These are phyloP conservation scores for Olyra latifolia DNA, from an alignment of 176 grass and related monocot genomes.

Conservation along the genomic window DNA sequence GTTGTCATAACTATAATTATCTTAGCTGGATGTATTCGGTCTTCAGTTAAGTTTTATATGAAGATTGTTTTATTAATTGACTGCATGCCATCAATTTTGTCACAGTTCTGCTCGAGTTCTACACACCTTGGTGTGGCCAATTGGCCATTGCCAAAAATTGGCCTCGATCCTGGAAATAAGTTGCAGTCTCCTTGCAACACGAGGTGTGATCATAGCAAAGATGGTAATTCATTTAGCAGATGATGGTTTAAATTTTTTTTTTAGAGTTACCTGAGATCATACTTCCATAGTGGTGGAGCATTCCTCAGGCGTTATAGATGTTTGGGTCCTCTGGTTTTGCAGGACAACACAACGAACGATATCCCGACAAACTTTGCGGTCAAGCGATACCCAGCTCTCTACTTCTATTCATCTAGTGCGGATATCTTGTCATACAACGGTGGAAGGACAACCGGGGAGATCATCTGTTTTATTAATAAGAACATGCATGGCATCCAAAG, in stretches of 20 bases:
- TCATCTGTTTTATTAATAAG: constrained; percentile 69
- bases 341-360: constrained; percentile 80
- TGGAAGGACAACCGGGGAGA: constrained; percentile 41
- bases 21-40: neutral
- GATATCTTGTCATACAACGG: constrained; percentile 53
- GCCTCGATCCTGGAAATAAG: constrained; percentile 76
- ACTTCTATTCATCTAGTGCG: constrained; percentile 63
- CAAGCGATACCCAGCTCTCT: constrained; percentile 63
- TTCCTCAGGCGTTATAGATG: neutral
- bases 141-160: constrained; percentile 68
- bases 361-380: constrained; percentile 57
- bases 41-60: neutral
- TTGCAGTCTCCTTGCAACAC: constrained; percentile 56
- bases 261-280: neutral
- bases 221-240: constrained; percentile 53
- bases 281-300: neutral
- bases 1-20: neutral
- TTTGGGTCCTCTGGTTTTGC: constrained; percentile 18
- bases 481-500: constrained; percentile 50
- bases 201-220: constrained; percentile 84
- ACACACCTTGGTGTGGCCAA: constrained; percentile 98
- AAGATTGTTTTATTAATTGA: neutral
- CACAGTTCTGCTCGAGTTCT: constrained; percentile 80
- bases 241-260: neutral
- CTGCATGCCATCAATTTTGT: neutral